Base-by-base conservation (phyloP, 495 filamentous ascomycete genomes). In the Aspergillus nanangensis region DNA sequence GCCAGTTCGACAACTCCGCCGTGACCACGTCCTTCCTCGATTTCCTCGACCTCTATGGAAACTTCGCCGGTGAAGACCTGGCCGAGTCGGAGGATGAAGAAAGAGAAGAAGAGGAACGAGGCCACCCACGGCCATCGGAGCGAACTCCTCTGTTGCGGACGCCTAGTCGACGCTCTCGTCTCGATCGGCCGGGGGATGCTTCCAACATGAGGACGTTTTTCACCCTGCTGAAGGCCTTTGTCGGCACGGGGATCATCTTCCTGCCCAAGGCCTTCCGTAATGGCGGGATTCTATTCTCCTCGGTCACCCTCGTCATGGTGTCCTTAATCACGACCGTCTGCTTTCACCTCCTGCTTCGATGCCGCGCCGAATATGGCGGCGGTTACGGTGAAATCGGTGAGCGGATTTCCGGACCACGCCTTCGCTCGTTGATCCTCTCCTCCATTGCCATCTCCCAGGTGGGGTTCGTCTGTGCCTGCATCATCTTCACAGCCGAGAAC, bases 371-470 rank as follows among this genome's bases (percentile, higher is more conserved):
- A 50, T 79, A 93, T 21, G 79, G 84, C 27, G 86, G 81, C 7
- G 90, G 87, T 5, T 96, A 93, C 69, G 90, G 90, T 64, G 90
- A 95, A 55, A 89, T 96, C 54, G 90, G 90, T 22, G 88, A 84
- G 27, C 79, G 84, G 35, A 71, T 95, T 15, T 93, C 89, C 57
- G 90, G 90, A n/a, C 81, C 79, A 31, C 83, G 77, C 74, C 83
- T 95, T 77, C 78, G 90, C 41, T 72, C 74, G 24, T 64, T 91
- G 24, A 95, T 96, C 54, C 76, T 95, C 19, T 62, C 66, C 13
- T 95, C 90, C 1, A 87, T 96, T 47, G 84, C 92, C 21, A 72
- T 94, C 53, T 90, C 84, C 52, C 90, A 96, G 65, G 76, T 96
- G 29, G 91, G 90, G 13, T 96, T 96, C 58, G 85, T 93, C 1